Percentiles rank a stretch among this genome's conserved stretches.
These are phyloP conservation scores for Marasmius oreades DNA, from an alignment of 1,284 basidiomycete genomes.

Conservation along the genomic window DNA sequence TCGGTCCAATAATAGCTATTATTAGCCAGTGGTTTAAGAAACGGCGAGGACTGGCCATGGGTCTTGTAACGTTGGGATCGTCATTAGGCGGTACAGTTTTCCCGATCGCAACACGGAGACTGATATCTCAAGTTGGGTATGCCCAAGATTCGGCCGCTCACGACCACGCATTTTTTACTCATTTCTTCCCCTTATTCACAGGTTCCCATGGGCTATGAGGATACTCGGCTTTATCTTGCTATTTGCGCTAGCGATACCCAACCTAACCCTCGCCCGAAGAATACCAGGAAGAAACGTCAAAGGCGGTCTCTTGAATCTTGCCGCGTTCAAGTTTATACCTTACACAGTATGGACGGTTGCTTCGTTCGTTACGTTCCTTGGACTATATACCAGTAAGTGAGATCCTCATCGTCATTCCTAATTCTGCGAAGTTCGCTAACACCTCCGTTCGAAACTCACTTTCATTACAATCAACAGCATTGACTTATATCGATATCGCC, in stretches of 20 bases:
- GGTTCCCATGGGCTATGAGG: constrained; percentile 46
- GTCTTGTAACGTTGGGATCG: constrained; percentile 35
- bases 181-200: constrained; percentile 13
- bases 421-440: neutral
- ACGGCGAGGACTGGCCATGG: constrained; percentile 33
- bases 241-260: constrained; percentile 28
- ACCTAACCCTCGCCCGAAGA: constrained; percentile 36
- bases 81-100: constrained; percentile 38
- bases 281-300: constrained; percentile 33
- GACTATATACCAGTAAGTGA: constrained; percentile 45
- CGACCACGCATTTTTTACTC: neutral
- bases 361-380: constrained; percentile 40
- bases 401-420: neutral
- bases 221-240: constrained; percentile 40
- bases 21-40: constrained; percentile 44
- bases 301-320: constrained; percentile 37
- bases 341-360: constrained; percentile 32
- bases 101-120: constrained; percentile 35
- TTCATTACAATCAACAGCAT: constrained; percentile 27
- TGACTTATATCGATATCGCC: constrained; percentile 47
- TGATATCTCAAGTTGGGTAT: constrained; percentile 36
- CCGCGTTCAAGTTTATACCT: constrained; percentile 33
- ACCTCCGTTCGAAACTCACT: neutral
- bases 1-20: neutral
- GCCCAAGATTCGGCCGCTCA: too few relatives aligned